These are phyloP conservation scores for Leccinum truebloodii DNA, from an alignment of 768 basidiomycete genomes.

Conservation along the genomic window DNA sequence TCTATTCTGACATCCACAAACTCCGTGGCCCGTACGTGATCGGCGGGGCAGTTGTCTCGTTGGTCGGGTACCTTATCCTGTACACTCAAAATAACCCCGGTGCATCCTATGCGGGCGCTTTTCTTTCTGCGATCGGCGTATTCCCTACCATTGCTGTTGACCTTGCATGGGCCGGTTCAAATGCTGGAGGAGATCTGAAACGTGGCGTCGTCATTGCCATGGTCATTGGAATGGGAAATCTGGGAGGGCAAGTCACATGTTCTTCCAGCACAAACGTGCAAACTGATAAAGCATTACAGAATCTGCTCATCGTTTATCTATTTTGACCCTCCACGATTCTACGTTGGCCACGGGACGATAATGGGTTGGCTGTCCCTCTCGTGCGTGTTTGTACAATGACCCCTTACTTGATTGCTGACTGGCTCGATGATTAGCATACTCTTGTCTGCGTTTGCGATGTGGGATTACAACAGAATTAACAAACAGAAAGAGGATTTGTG, in stretches of 20 bases:
- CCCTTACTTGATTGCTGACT: conserved; percentile 28
- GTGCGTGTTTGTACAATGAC: conserved; percentile 17
- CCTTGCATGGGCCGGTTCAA: conserved; percentile 57
- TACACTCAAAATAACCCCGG: conserved; percentile 34
- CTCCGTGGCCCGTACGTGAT: conserved; percentile 53
- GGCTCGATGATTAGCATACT: conserved; percentile 37
- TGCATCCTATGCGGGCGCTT: conserved; percentile 44
- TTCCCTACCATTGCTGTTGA: conserved; percentile 49
- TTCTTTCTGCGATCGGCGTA: conserved; percentile 54
- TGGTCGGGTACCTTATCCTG: conserved; percentile 54
- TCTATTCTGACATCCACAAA: conserved; percentile 43
- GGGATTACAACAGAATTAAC: conserved; percentile 50
- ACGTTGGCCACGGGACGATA: conserved; percentile 38
- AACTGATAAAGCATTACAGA: conserved; percentile 23
- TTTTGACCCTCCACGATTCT: conserved; percentile 38
- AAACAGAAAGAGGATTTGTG: conserved; percentile 49
- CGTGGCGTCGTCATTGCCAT: conserved; percentile 53
- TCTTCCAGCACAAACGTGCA: not conserved
- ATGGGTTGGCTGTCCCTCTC: conserved; percentile 38
- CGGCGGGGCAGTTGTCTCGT: conserved; percentile 39
- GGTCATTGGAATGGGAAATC: conserved; percentile 55
- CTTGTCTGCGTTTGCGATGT: conserved; percentile 45
- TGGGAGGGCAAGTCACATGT: conserved; percentile 46
- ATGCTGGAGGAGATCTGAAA: conserved; percentile 56
- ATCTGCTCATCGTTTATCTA: conserved; percentile 47